phyloP scores from a whole-genome alignment of 78 protist species.

The Dictyostelium brefeldianum region DNA sequence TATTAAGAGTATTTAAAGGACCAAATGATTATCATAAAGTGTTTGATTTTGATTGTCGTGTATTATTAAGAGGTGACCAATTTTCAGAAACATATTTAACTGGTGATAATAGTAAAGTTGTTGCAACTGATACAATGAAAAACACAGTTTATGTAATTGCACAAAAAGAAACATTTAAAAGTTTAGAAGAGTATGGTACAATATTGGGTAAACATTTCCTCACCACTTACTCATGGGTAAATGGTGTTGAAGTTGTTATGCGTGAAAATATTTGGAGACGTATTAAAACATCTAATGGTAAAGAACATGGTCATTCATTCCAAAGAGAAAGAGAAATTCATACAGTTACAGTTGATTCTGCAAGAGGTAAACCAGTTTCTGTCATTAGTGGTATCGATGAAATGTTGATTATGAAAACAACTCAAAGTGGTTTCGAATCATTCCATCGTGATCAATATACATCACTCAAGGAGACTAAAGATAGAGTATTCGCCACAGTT shows the following conservation, averaged over 20 bases:
- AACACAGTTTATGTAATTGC: slow-evolving; percentile 80
- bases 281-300: slow-evolving; percentile 1
- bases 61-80: slow-evolving; percentile 34
- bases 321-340: slow-evolving; percentile 65
- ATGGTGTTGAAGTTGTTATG: slow-evolving; percentile 48
- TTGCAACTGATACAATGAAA: slow-evolving; percentile 83
- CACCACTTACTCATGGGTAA: slow-evolving; percentile 40
- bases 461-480: slow-evolving; percentile 76
- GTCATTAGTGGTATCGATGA: slow-evolving; percentile 73
- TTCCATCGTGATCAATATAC: slow-evolving; percentile 69
- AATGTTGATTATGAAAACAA: slow-evolving; percentile 81
- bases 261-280: slow-evolving; percentile 80
- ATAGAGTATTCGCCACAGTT: slow-evolving; percentile 70
- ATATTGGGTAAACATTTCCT: slow-evolving; percentile 62
- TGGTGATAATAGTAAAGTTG: slow-evolving; percentile 77
- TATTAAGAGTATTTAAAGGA: slow-evolving; percentile 57
- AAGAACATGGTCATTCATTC: slow-evolving; percentile 82
- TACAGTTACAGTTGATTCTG: slow-evolving; percentile 7
- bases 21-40: slow-evolving; percentile 37
- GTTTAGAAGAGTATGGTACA: slow-evolving; percentile 71
- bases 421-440: slow-evolving; percentile 84
- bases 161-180: slow-evolving; percentile 55
- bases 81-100: slow-evolving; percentile 51
- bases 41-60: slow-evolving; percentile 77
- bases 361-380: slow-evolving; percentile 42